Evolutionary conservation across 2,329 filamentous ascomycete genomes (phyloP).

Genomic region (Lecanicillium sp.): DNA sequence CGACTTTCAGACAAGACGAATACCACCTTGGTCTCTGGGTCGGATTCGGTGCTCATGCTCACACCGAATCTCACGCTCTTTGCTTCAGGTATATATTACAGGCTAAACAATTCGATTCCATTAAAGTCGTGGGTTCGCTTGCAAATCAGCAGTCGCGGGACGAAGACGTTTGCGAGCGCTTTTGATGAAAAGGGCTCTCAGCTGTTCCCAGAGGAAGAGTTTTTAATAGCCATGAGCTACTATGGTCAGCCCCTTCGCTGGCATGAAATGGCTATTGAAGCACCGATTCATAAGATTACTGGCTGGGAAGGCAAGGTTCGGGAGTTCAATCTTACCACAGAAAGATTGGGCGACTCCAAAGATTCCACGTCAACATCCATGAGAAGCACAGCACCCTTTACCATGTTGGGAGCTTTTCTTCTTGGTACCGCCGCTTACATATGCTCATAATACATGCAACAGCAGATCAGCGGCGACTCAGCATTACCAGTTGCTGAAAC

Average conservation of each 20-base stretch:
- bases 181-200: background rate
- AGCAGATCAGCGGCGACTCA: no score
- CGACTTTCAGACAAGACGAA: conserved; percentile 27
- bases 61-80: conserved; percentile 32
- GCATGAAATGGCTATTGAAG: conserved; percentile 13
- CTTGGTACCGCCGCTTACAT: no score
- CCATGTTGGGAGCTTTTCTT: no score
- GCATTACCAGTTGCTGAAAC: no score
- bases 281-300: conserved; percentile 8
- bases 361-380: no score
- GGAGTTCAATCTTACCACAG: background rate
- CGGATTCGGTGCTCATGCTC: conserved; percentile 38
- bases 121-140: conserved; percentile 6
- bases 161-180: conserved; percentile 8
- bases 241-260: conserved; percentile 8
- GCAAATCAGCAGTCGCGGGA: conserved; percentile 1
- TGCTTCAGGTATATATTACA: conserved; percentile 30
- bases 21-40: conserved; percentile 35
- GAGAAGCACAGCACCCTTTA: no score
- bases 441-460: no score
- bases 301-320: conserved; percentile 12
- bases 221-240: conserved; percentile 8
- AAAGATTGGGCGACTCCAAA: background rate
- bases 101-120: conserved; percentile 22
- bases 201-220: conserved; percentile 9